Evolutionary conservation across 2,329 filamentous ascomycete genomes (phyloP).

Genomic region (Westerdykella ornata): DNA sequence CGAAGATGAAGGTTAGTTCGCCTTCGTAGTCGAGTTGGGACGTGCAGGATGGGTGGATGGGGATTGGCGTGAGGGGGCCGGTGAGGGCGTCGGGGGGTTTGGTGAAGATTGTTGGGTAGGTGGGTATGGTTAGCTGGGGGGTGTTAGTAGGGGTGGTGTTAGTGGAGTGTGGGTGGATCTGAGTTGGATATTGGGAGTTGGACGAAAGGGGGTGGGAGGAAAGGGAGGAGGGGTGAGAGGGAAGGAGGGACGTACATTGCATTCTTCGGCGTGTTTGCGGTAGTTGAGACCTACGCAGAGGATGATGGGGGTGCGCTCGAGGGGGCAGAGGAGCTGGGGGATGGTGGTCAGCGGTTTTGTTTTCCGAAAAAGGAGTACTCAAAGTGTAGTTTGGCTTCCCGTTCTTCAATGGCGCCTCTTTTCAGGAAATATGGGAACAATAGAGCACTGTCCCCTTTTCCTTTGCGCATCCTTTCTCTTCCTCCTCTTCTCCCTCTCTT

Average conservation of each 20-base stretch:
- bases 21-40: conserved; percentile 34
- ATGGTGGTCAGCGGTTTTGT: background rate
- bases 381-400: too few relatives aligned
- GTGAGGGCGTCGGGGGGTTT: conserved; percentile 33
- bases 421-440: too few relatives aligned
- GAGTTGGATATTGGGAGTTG: too few relatives aligned
- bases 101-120: conserved; percentile 31
- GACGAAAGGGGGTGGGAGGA: too few relatives aligned
- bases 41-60: conserved; percentile 29
- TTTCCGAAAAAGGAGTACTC: too few relatives aligned
- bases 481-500: too few relatives aligned
- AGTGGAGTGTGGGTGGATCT: conserved; percentile 4
- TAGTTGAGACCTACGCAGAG: conserved; percentile 11
- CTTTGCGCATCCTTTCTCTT: background rate
- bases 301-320: conserved; percentile 4
- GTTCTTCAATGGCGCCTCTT: too few relatives aligned
- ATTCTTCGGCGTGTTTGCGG: conserved; percentile 5
- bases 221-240: background rate
- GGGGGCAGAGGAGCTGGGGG: conserved; percentile 7
- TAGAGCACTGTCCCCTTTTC: too few relatives aligned
- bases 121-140: conserved; percentile 11
- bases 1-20: conserved; percentile 33
- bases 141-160: conserved; percentile 3
- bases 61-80: conserved; percentile 25
- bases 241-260: conserved; percentile 2